Conservation (phyloP, 2,329 filamentous ascomycete species). For the Exophiala xenobiotica region DNA sequence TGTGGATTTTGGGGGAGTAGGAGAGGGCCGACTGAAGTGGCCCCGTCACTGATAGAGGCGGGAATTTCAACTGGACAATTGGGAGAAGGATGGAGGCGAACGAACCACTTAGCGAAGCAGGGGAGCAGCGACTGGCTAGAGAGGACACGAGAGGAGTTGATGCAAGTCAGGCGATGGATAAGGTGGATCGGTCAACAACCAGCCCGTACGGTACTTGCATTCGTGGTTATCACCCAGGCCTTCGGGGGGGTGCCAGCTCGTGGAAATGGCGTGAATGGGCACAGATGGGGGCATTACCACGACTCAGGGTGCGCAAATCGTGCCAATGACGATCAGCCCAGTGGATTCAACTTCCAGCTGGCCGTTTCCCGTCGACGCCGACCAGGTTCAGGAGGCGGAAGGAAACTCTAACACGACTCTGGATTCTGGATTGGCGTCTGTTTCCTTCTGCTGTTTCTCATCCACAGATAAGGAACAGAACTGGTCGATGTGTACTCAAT, state of each 20-base stretch:
- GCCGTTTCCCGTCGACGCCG: too few species aligned
- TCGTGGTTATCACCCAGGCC: neutral
- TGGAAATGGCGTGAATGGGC: neutral
- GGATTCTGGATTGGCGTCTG: too few species aligned
- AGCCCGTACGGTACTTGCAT: too few species aligned
- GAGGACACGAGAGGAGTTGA: neutral
- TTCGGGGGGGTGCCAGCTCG: neutral
- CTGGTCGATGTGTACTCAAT: too few species aligned
- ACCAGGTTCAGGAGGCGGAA: too few species aligned
- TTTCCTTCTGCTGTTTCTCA: too few species aligned
- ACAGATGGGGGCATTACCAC: too few species aligned
- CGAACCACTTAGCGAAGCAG: constrained; percentile 1
- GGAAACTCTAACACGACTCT: too few species aligned
- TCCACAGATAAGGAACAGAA: too few species aligned
- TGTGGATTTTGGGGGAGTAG: neutral
- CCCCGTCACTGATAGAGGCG: constrained; percentile 15
- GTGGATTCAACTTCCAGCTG: too few species aligned
- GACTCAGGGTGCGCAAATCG: neutral
- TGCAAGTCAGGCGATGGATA: neutral
- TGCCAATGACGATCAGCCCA: neutral
- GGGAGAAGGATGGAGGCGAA: neutral
- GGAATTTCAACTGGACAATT: neutral
- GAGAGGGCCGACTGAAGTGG: constrained; percentile 3
- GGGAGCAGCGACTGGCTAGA: neutral
- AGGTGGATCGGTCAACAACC: too few species aligned